Evolutionary conservation across 31 red algal species (phyloP), one percentile per base, ranked within the genome.

Genomic region (Asparagopsis taxiformis): DNA sequence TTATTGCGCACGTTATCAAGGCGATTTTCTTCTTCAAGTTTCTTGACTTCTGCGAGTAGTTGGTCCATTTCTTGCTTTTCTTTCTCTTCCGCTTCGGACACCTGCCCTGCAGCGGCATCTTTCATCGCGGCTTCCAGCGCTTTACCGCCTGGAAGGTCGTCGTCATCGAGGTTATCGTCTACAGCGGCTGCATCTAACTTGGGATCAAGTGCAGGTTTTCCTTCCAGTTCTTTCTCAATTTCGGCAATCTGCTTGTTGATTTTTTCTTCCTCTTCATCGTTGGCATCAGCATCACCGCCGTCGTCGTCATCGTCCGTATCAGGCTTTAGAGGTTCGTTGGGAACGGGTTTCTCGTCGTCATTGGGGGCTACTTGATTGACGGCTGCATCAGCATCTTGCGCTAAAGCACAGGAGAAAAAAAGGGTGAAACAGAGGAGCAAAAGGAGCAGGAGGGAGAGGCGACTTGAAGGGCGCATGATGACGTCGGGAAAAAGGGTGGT

Each of bases 111-210:
- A 1, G 1, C 23, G 22, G 55, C 10, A 62, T 62, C 59, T 5
- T 36, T 9, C 0, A 4, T 37, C 3, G 25, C 5, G 1, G 29
- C 8, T 5, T 41, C 26, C 23, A 44, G 24, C 9, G 34, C 16
- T 28, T 20, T 41, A 43, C 37, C 20, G 24, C 35, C 24, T 0
- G 34, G 1, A 3, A 68, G 28, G 53, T 68, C 36, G 11, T 30
- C 65, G 33, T 51, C 46, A 24, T 68, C 53, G 23, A 68, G 65
- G 17, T 68, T 49, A 34, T 68, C 65, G n/a, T n/a, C n/a, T n/a
- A n/a, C n/a, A n/a, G n/a, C n/a, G n/a, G n/a, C n/a, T n/a, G n/a
- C n/a, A n/a, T n/a, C n/a, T n/a, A n/a, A n/a, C n/a, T n/a, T n/a
- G n/a, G n/a, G n/a, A n/a, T n/a, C n/a, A n/a, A n/a, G n/a, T n/a